These are phyloP conservation scores for Calophaca sinica DNA, from an alignment of 306 rosid genomes.

Conservation along the genomic window DNA sequence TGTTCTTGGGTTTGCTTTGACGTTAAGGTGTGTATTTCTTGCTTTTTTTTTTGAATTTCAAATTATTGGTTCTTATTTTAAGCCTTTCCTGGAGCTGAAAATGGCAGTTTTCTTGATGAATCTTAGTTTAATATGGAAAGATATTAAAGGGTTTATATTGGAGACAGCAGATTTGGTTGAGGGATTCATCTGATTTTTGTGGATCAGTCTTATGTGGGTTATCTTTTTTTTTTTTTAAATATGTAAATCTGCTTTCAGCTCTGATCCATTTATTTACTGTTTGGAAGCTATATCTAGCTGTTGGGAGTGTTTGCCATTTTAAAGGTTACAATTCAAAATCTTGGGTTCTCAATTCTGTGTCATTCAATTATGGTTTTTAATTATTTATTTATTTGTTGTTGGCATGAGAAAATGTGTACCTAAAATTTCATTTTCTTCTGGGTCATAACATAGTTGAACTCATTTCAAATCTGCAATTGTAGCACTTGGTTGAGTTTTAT, in stretches of 20 bases:
- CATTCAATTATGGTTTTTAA: conserved; percentile 25
- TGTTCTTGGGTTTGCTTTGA: conserved; percentile 67
- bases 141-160: conserved; percentile 38
- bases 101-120: conserved; percentile 44
- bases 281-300: conserved; percentile 12
- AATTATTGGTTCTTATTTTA: conserved; percentile 24
- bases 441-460: neutral
- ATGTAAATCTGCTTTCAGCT: conserved; percentile 28
- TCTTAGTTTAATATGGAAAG: conserved; percentile 33
- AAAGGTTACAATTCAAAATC: conserved; percentile 38
- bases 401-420: conserved; percentile 42
- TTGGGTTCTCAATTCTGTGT: conserved; percentile 12
- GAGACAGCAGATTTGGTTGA: conserved; percentile 37
- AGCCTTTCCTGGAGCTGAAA: conserved; percentile 43
- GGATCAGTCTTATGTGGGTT: conserved; percentile 50
- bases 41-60: neutral
- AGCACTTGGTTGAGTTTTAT: conserved; percentile 36
- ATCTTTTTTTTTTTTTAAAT: neutral
- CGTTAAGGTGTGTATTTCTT: conserved; percentile 63
- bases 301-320: conserved; percentile 20
- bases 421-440: conserved; percentile 31
- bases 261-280: conserved; percentile 35
- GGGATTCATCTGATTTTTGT: conserved; percentile 37
- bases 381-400: conserved; percentile 18
- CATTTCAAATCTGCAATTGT: conserved; percentile 27